phyloP scores from a whole-genome alignment of 106 monocot genomes.

The Phalaenopsis aphrodite region DNA sequence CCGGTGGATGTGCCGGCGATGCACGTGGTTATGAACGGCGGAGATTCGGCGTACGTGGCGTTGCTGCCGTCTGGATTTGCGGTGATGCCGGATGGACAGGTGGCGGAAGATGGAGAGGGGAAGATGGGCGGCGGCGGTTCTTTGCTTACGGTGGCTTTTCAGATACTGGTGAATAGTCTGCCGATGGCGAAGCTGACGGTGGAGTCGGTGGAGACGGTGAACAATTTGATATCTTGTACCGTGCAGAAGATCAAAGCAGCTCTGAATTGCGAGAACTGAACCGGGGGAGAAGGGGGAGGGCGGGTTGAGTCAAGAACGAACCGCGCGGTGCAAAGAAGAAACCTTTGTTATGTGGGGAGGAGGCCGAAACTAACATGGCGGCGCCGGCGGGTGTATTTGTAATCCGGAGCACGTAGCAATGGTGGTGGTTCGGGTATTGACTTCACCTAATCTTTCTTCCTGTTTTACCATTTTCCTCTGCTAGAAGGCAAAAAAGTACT shows the following conservation, averaged over 20 bases:
- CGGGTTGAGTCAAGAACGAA: slow-evolving; percentile 46
- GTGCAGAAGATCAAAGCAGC: slow-evolving; percentile 73
- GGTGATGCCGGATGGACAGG: slow-evolving; percentile 34
- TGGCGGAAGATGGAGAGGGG: not conserved
- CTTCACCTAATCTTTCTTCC: slow-evolving; percentile 13
- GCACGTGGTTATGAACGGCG: slow-evolving; percentile 82
- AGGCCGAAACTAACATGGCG: not conserved
- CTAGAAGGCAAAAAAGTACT: not conserved
- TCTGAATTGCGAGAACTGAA: slow-evolving; percentile 19
- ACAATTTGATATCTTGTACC: slow-evolving; percentile 75
- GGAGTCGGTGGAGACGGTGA: slow-evolving; percentile 86
- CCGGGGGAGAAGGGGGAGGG: not conserved
- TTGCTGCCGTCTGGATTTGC: slow-evolving; percentile 81
- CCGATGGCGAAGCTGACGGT: slow-evolving; percentile 55
- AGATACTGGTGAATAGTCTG: slow-evolving; percentile 62
- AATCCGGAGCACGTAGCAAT: slow-evolving; percentile 38
- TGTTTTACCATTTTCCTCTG: not conserved
- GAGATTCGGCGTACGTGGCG: slow-evolving; percentile 69
- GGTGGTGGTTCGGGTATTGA: slow-evolving; percentile 84
- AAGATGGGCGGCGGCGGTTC: slow-evolving; percentile 26
- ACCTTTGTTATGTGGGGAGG: slow-evolving; percentile 28
- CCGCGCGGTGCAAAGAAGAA: slow-evolving; percentile 7
- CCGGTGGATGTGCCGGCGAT: slow-evolving; percentile 82
- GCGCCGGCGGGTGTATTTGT: not conserved
- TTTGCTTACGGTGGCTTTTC: slow-evolving; percentile 58